Conservation (phyloP, 805 yeast genomes). For the Cyberlindnera americana region DNA sequence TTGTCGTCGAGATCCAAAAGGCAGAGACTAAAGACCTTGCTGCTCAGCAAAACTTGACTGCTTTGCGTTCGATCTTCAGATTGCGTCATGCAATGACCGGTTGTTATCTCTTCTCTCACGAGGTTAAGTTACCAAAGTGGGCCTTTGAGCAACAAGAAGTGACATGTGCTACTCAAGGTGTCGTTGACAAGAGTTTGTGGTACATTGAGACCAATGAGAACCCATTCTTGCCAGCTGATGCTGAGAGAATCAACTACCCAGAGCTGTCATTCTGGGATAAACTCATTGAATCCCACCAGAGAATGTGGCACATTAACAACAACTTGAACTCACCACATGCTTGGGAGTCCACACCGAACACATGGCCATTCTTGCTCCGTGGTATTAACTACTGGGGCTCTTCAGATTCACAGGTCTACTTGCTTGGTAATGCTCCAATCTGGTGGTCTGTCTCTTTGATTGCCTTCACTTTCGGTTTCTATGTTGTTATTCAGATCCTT, state of each 20-base stretch:
- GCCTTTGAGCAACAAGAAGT: slow-evolving; percentile 85
- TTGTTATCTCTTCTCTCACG: slow-evolving; percentile 72
- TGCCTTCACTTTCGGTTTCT: slow-evolving; percentile 47
- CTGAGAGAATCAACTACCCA: slow-evolving; percentile 51
- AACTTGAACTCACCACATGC: slow-evolving; percentile 66
- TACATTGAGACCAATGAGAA: slow-evolving; percentile 69
- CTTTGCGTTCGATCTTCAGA: slow-evolving; percentile 68
- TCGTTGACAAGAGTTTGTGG: slow-evolving; percentile 59
- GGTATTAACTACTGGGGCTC: slow-evolving; percentile 81
- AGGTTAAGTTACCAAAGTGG: slow-evolving; percentile 75
- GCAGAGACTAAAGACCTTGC: slow-evolving; percentile 45
- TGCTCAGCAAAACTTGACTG: slow-evolving; percentile 54
- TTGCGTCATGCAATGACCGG: slow-evolving; percentile 79
- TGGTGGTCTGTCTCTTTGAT: slow-evolving; percentile 71
- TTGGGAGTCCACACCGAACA: slow-evolving; percentile 66
- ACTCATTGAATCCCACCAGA: slow-evolving; percentile 59
- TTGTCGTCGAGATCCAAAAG: slow-evolving; percentile 68
- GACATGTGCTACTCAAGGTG: slow-evolving; percentile 71
- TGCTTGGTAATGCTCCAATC: slow-evolving; percentile 72
- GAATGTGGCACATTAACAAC: slow-evolving; percentile 75
- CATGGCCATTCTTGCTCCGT: slow-evolving; percentile 73
- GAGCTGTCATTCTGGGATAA: slow-evolving; percentile 53
- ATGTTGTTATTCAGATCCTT: slow-evolving; percentile 40
- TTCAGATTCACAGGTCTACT: slow-evolving; percentile 58
- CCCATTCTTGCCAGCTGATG: slow-evolving; percentile 38